phyloP scores from a whole-genome alignment of 805 yeast genomes.

The Yarrowia deformans region DNA sequence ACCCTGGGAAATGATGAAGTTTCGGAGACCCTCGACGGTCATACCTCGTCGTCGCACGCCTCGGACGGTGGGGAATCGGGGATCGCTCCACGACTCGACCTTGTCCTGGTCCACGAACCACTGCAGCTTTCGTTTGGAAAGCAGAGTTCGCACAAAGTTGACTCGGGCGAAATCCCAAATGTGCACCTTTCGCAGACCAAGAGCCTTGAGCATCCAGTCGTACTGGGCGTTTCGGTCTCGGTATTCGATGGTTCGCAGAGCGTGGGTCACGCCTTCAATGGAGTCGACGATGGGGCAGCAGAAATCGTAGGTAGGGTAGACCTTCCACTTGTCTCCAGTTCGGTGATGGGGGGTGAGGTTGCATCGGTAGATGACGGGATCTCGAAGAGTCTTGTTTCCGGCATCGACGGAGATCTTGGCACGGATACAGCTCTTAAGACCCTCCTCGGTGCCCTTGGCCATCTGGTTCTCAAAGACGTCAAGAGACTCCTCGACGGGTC shows the following conservation, averaged over 20 bases:
- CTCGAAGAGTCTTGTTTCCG: conserved; percentile 93
- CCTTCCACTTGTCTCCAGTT: conserved; percentile 91
- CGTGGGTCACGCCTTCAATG: conserved; percentile 96
- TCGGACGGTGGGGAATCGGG: conserved; percentile 98
- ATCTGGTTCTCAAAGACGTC: conserved; percentile 81
- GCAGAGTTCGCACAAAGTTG: conserved; percentile 92
- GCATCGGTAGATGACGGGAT: conserved; percentile 97
- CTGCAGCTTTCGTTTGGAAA: conserved; percentile 97
- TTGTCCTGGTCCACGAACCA: conserved; percentile 95
- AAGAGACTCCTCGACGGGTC: conserved; percentile 91
- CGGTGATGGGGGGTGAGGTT: conserved; percentile 98
- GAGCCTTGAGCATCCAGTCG: conserved; percentile 89
- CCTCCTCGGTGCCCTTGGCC: conserved; percentile 93
- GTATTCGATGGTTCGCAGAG: conserved; percentile 97
- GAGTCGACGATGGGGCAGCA: conserved; percentile 97
- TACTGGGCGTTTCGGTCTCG: conserved; percentile 98
- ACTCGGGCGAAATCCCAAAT: conserved; percentile 98
- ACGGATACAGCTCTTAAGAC: conserved; percentile 90
- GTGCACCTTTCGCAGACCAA: conserved; percentile 87
- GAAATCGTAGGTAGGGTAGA: conserved; percentile 98
- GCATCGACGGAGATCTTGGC: conserved; percentile 95
- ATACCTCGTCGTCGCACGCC: conserved; percentile 99
- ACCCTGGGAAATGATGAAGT: conserved; percentile 94
- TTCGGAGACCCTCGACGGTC: conserved; percentile 97
- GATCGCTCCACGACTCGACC: conserved; percentile 97